Percentiles rank a stretch among this genome's conserved stretches.
phyloP scores from a whole-genome alignment of 1,284 basidiomycete genomes.

The Microstroma glucosiphilum region DNA sequence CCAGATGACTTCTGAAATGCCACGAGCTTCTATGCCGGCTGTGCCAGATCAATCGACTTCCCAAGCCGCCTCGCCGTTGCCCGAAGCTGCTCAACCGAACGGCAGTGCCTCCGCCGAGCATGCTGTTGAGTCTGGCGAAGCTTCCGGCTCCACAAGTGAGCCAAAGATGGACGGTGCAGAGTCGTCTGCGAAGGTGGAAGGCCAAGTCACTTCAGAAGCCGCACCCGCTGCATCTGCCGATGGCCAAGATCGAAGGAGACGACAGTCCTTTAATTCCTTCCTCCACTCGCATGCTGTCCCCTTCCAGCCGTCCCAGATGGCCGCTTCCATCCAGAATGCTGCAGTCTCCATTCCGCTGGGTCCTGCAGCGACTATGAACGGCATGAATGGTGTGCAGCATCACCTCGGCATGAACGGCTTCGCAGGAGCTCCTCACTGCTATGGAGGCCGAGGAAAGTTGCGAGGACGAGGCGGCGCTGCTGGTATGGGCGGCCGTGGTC shows the following conservation, averaged over 20 bases:
- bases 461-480: constrained; percentile 12
- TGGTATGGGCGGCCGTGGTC: constrained; percentile 26
- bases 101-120: background rate
- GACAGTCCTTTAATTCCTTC: constrained; percentile 43
- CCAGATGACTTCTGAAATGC: constrained; percentile 11
- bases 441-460: constrained; percentile 19
- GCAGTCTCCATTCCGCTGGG: constrained; percentile 3
- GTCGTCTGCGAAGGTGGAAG: background rate
- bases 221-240: background rate
- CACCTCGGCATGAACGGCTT: constrained; percentile 1
- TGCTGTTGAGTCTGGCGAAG: background rate
- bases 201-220: background rate
- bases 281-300: constrained; percentile 40
- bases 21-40: background rate
- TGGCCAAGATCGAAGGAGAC: constrained; percentile 13
- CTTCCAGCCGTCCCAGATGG: constrained; percentile 32
- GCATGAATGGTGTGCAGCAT: background rate
- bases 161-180: background rate
- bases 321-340: background rate
- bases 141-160: background rate
- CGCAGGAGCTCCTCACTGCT: constrained; percentile 8
- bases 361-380: constrained; percentile 1
- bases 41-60: background rate
- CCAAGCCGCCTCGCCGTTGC: background rate
- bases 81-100: background rate